These are phyloP conservation scores for Trichophaea hybrida DNA, from an alignment of 2,329 filamentous ascomycete genomes.

Conservation along the genomic window DNA sequence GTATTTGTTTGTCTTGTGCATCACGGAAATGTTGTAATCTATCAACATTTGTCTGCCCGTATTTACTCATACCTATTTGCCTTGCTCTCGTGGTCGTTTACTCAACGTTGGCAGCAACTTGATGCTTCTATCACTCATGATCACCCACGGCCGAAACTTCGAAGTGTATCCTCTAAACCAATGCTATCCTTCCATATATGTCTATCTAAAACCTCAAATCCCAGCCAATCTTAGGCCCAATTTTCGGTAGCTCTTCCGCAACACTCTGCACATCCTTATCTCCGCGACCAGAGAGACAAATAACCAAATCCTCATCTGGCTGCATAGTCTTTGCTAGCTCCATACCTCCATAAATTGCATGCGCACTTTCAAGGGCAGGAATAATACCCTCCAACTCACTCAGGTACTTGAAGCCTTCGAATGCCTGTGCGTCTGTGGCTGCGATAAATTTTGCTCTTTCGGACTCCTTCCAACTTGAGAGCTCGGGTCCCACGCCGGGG, in stretches of 20 bases:
- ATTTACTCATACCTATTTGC: no score
- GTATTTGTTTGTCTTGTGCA: no score
- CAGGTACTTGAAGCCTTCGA: constrained; percentile 71
- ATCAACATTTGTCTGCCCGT: no score
- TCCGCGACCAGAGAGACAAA: constrained; percentile 81
- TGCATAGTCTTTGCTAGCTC: constrained; percentile 86
- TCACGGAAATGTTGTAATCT: no score
- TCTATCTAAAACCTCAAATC: constrained; percentile 25
- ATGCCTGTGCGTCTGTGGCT: constrained; percentile 81
- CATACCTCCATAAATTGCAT: constrained; percentile 79
- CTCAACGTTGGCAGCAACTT: no score
- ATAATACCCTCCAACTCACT: constrained; percentile 91
- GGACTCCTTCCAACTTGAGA: constrained; percentile 83
- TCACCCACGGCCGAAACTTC: no score
- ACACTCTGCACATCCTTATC: constrained; percentile 99
- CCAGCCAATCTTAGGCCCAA: constrained; percentile 68
- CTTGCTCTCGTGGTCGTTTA: no score
- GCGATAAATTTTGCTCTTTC: constrained; percentile 75
- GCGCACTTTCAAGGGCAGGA: constrained; percentile 81
- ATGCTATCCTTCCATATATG: no score
- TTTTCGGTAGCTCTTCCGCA: constrained; percentile 74
- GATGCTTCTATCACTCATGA: no score
- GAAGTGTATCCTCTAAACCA: no score
- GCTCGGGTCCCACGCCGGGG: constrained; percentile 86
- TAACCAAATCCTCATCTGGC: constrained; percentile 78